Evolutionary conservation across 2,329 filamentous ascomycete genomes (phyloP).

Genomic region (Ciborinia camelliae): DNA sequence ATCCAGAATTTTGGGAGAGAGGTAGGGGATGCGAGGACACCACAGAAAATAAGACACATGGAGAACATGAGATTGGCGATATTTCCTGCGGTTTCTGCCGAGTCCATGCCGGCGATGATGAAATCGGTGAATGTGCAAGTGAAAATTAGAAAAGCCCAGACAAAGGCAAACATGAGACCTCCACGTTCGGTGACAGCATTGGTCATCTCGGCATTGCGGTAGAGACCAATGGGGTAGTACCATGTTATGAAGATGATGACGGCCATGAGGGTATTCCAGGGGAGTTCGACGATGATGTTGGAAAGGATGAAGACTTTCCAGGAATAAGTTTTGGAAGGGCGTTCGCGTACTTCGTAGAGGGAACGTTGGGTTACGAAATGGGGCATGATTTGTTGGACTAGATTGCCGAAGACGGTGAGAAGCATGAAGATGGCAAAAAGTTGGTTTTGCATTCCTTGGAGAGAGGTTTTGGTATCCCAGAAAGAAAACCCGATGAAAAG

Average conservation of each 20-base stretch:
- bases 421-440: constrained; percentile 77
- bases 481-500: constrained; percentile 71
- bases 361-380: constrained; percentile 52
- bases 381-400: constrained; percentile 76
- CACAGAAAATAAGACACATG: constrained; percentile 71
- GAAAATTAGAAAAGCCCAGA: constrained; percentile 74
- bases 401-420: constrained; percentile 67
- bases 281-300: constrained; percentile 78
- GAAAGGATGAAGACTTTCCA: constrained; percentile 67
- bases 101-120: constrained; percentile 72
- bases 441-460: constrained; percentile 65
- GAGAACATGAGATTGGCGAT: constrained; percentile 74
- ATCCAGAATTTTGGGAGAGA: constrained; percentile 74
- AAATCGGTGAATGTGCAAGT: constrained; percentile 78
- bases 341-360: constrained; percentile 68
- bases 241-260: constrained; percentile 74
- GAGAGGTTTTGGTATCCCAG: constrained; percentile 56
- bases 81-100: constrained; percentile 72
- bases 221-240: constrained; percentile 78
- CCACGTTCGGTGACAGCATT: constrained; percentile 65
- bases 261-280: constrained; percentile 73
- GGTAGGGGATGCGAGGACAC: constrained; percentile 64
- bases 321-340: constrained; percentile 74
- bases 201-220: constrained; percentile 62
- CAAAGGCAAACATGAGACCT: constrained; percentile 73